These are phyloP conservation scores for Eucalyptus victrix DNA, from an alignment of 345 rosid species.

Conservation along the genomic window DNA sequence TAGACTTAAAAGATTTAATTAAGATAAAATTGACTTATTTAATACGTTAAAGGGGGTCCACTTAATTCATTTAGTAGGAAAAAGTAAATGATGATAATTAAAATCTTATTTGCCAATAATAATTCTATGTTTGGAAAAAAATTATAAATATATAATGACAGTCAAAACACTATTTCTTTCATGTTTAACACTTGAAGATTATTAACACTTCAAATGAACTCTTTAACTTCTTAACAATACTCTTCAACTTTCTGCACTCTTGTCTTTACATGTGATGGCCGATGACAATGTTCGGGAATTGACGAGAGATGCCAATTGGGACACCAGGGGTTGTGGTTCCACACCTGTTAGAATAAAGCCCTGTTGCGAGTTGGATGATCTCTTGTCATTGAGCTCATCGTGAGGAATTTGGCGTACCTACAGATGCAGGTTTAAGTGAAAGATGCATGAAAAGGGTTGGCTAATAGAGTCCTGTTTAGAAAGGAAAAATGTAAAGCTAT, in stretches of 20 bases:
- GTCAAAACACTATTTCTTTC: no score
- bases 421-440: not conserved
- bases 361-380: constrained; percentile 5
- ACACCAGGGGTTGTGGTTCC: constrained; percentile 7
- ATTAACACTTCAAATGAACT: no score
- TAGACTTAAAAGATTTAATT: no score
- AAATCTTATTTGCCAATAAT: no score
- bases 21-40: no score
- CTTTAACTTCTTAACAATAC: no score
- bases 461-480: not conserved
- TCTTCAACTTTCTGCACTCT: not conserved
- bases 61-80: no score
- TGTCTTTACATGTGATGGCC: not conserved
- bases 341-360: constrained; percentile 1
- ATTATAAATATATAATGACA: no score
- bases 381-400: constrained; percentile 1
- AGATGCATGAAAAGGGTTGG: not conserved
- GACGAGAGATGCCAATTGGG: constrained; percentile 15
- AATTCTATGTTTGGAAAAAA: no score
- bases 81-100: no score
- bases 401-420: constrained; percentile 16
- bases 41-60: no score
- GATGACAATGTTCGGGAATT: not conserved
- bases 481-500: not conserved
- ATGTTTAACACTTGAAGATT: no score